A percentile compares a stretch with the other conserved stretches of the same genome.
Evolutionary conservation across 768 basidiomycete genomes (phyloP).

Genomic region (Chiua virens): DNA sequence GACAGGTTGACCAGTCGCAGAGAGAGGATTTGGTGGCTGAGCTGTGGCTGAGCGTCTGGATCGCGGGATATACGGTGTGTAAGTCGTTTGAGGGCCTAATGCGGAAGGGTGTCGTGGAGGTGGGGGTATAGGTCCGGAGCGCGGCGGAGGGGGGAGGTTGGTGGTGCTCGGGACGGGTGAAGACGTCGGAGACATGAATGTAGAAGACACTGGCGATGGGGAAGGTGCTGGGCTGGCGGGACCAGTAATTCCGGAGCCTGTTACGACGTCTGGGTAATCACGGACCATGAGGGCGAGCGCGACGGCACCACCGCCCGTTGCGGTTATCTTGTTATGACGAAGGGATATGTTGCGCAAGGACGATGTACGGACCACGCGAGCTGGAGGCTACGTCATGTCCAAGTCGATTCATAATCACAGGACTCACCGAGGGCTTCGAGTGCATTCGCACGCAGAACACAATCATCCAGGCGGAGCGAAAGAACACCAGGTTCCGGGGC

Average conservation of each 20-base stretch:
- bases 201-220: slow-evolving; percentile 11
- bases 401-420: neutral
- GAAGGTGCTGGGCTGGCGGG: slow-evolving; percentile 6
- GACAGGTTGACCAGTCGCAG: slow-evolving; percentile 46
- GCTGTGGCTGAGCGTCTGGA: slow-evolving; percentile 42
- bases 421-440: slow-evolving; percentile 79
- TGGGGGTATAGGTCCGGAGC: slow-evolving; percentile 43
- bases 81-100: slow-evolving; percentile 63
- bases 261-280: slow-evolving; percentile 86
- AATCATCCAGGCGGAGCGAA: slow-evolving; percentile 88
- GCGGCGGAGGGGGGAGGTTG: slow-evolving; percentile 19
- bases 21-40: slow-evolving; percentile 37
- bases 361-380: slow-evolving; percentile 80
- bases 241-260: slow-evolving; percentile 11
- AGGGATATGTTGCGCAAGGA: slow-evolving; percentile 87
- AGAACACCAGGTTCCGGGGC: slow-evolving; percentile 49
- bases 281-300: slow-evolving; percentile 94
- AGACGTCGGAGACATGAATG: slow-evolving; percentile 32
- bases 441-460: slow-evolving; percentile 66
- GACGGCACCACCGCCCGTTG: slow-evolving; percentile 86
- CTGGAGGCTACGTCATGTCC: slow-evolving; percentile 35
- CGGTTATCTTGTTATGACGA: slow-evolving; percentile 82
- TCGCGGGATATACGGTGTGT: slow-evolving; percentile 81
- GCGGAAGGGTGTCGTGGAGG: slow-evolving; percentile 52
- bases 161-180: slow-evolving; percentile 33